Evolutionary conservation across 2,329 filamentous ascomycete genomes (phyloP), one percentile per base, ranked within the genome.

Genomic region (Calonectria multiphialidica): DNA sequence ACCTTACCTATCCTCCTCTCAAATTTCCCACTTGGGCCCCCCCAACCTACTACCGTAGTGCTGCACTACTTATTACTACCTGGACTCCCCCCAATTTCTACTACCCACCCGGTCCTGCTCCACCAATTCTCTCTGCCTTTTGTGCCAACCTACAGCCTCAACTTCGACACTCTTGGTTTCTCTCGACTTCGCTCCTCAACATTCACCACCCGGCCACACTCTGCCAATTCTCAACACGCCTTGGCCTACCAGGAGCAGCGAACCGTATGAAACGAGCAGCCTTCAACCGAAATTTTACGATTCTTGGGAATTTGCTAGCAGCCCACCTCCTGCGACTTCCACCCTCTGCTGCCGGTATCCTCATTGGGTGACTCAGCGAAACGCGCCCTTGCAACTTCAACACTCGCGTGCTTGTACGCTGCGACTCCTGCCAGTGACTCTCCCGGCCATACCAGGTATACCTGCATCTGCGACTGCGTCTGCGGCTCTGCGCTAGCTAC

Each of bases 81-180:
- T 66, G 66, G 76, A 79, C 77, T 78, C 76, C 77, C 77, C 76
- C 77, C 74, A 64, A 72, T 76, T 74, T 69, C 73, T 73, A 72
- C 70, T 71, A 78, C 76, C 77, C 77, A 72, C 71, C 71, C 67
- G 57, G 77, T 79, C 75, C 75, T 72, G 68, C 77, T 79, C 77
- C 77, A 78, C 76, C 77, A 79, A 37, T 61, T 71, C 76, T 72
- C 74, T 72, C 76, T 75, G 33, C 33, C n/a, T 57, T 57, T 72
- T 76, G 69, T 68, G 72, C 74, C 77, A 74, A 79, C 75, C 74
- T 75, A 73, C 75, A 71, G 62, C 68, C 37, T 69, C 75, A 64
- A 66, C 63, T 50, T 70, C 44, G 59, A 71, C 63, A 57, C 45
- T 66, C 49, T 50, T 53, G 37, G 30, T 45, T 55, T 35, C 45